Conservation (phyloP, 129 eudicot genomes). For the Gnaphalium uliginosum region DNA sequence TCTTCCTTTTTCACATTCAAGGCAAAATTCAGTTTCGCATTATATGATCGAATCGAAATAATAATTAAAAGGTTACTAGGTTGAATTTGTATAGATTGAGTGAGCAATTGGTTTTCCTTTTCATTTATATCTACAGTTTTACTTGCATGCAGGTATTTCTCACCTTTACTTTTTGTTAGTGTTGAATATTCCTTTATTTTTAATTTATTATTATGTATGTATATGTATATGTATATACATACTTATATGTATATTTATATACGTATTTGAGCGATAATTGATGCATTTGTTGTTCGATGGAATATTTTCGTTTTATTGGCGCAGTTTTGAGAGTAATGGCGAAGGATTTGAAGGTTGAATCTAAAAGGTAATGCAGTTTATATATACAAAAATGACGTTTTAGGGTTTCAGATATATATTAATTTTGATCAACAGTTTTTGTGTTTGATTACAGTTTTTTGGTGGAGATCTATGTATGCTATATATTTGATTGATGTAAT, state of each 20-base stretch:
- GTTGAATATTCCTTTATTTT: neutral
- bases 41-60: neutral
- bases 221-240: neutral
- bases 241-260: neutral
- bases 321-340: conserved; percentile 36
- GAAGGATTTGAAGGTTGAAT: conserved; percentile 30
- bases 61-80: neutral
- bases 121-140: conserved; percentile 1
- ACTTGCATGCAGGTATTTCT: conserved; percentile 32
- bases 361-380: conserved; percentile 34
- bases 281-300: conserved; percentile 18
- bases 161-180: conserved; percentile 3
- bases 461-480: neutral
- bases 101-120: conserved; percentile 23
- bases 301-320: neutral
- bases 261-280: neutral
- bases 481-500: neutral
- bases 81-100: conserved; percentile 18
- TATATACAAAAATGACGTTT: neutral
- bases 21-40: neutral
- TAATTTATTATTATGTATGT: neutral
- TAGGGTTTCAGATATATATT: conserved; percentile 23
- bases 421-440: neutral
- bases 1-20: conserved; percentile 32
- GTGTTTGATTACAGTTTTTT: neutral